Conservation (phyloP, 2,329 filamentous ascomycete species). For the Monosporascus sp. region DNA sequence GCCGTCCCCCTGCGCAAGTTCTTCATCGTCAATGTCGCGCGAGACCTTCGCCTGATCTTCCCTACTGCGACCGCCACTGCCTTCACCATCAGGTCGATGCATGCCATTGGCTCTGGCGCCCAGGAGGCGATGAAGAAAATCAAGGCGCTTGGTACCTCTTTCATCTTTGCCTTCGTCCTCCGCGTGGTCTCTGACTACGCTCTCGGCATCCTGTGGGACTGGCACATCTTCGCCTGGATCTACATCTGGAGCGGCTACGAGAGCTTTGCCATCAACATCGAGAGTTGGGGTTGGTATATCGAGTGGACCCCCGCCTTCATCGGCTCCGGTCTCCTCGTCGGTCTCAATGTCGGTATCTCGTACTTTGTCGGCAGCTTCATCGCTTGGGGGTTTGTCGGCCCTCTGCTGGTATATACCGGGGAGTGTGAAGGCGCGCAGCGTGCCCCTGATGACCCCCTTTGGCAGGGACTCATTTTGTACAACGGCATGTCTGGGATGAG, state of each 20-base stretch:
- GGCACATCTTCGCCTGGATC: constrained; percentile 48
- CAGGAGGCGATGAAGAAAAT: constrained; percentile 49
- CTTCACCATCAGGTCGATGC: constrained; percentile 55
- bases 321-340: constrained; percentile 52
- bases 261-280: constrained; percentile 43
- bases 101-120: constrained; percentile 45
- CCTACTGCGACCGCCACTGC: constrained; percentile 54
- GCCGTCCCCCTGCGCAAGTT: constrained; percentile 60
- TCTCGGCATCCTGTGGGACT: constrained; percentile 52
- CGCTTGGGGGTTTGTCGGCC: constrained; percentile 53
- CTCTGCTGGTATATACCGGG: constrained; percentile 47
- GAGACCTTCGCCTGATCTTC: constrained; percentile 53
- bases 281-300: constrained; percentile 54
- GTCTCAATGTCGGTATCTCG: constrained; percentile 52
- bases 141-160: constrained; percentile 44
- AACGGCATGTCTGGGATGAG: constrained; percentile 27
- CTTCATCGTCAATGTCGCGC: constrained; percentile 61
- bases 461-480: constrained; percentile 37
- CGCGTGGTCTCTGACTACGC: constrained; percentile 53
- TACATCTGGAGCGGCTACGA: constrained; percentile 49
- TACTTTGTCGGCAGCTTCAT: constrained; percentile 50
- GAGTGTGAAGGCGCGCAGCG: constrained; percentile 34
- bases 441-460: constrained; percentile 26
- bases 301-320: constrained; percentile 56
- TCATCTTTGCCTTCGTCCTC: constrained; percentile 40